Percentiles rank a stretch among this genome's conserved stretches.
These are phyloP conservation scores for Leccinum subgranulosum DNA, from an alignment of 768 basidiomycete genomes.

Conservation along the genomic window DNA sequence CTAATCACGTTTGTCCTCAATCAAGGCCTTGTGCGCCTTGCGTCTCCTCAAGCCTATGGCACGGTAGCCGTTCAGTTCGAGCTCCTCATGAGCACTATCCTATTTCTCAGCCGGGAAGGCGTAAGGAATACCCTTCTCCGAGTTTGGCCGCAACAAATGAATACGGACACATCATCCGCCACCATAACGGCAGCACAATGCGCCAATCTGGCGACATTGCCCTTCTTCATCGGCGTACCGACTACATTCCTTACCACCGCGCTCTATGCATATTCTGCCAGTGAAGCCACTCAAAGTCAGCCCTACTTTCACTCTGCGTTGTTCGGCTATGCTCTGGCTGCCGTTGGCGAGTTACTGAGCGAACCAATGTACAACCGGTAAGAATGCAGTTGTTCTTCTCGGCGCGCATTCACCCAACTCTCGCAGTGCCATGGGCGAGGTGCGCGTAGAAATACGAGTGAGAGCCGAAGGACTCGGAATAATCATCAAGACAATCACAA, in stretches of 20 bases:
- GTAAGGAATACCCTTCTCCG: constrained; percentile 83
- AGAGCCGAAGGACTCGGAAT: constrained; percentile 86
- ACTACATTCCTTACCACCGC: constrained; percentile 51
- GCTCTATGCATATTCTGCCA: constrained; percentile 55
- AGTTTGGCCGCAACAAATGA: constrained; percentile 29
- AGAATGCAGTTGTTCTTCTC: constrained; percentile 21
- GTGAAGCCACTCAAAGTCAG: constrained; percentile 54
- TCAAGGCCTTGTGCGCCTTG: constrained; percentile 79
- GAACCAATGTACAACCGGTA: constrained; percentile 82
- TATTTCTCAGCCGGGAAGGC: constrained; percentile 93
- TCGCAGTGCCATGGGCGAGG: constrained; percentile 62
- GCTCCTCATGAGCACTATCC: constrained; percentile 80
- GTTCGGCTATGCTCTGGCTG: constrained; percentile 67
- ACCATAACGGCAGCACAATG: constrained; percentile 15
- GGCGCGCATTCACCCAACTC: constrained; percentile 17
- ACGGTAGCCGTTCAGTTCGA: constrained; percentile 95
- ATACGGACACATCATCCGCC: neutral
- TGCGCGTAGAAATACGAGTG: constrained; percentile 69
- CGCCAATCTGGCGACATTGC: constrained; percentile 57
- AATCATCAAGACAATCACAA: constrained; percentile 65
- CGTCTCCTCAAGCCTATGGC: constrained; percentile 82
- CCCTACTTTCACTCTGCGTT: constrained; percentile 63
- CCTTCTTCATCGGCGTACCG: constrained; percentile 65
- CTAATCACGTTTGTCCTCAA: constrained; percentile 86
- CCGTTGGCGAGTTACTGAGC: constrained; percentile 71